These are phyloP conservation scores for Epichloe glyceriae DNA, from an alignment of 2,329 filamentous ascomycete species.

Conservation along the genomic window DNA sequence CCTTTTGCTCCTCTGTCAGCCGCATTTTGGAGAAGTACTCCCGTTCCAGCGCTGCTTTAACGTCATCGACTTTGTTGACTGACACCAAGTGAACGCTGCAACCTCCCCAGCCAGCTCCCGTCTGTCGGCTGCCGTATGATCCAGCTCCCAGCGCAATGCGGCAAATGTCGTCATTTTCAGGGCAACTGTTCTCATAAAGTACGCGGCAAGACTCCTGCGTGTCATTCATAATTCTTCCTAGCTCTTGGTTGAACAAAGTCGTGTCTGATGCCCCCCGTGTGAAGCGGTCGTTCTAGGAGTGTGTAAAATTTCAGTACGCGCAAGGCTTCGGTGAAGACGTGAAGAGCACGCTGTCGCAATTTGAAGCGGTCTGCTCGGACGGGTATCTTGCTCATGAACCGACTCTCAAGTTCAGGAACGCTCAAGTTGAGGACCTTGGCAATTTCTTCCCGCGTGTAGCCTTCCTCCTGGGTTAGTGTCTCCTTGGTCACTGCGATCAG, in stretches of 20 bases:
- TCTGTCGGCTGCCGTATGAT: conserved; percentile 72
- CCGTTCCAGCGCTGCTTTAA: conserved; percentile 63
- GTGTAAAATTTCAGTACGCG: conserved; percentile 75
- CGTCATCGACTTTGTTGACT: conserved; percentile 63
- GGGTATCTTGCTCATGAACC: conserved; percentile 79
- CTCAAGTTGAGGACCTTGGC: conserved; percentile 56
- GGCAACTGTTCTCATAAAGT: conserved; percentile 81
- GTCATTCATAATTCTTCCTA: conserved; percentile 77
- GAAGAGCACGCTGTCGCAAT: conserved; percentile 73
- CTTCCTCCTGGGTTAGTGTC: conserved; percentile 63
- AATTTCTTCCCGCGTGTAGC: conserved; percentile 82
- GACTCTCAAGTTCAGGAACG: conserved; percentile 57
- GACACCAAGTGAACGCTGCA: conserved; percentile 91
- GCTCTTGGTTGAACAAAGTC: conserved; percentile 46
- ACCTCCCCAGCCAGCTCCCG: conserved; percentile 92
- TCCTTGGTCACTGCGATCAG: conserved; percentile 57
- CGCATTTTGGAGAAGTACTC: conserved; percentile 68
- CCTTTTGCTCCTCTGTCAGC: conserved; percentile 56
- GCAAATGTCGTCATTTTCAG: conserved; percentile 85
- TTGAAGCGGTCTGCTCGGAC: conserved; percentile 80
- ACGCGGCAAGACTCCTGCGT: conserved; percentile 82
- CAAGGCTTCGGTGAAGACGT: conserved; percentile 82
- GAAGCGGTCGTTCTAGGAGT: conserved; percentile 47
- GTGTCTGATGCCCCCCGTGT: conserved; percentile 35
- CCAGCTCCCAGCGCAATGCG: conserved; percentile 64